Evolutionary conservation across 225 moss, liverwort and hornwort genomes (phyloP).

Genomic region (Neckera pumila): DNA sequence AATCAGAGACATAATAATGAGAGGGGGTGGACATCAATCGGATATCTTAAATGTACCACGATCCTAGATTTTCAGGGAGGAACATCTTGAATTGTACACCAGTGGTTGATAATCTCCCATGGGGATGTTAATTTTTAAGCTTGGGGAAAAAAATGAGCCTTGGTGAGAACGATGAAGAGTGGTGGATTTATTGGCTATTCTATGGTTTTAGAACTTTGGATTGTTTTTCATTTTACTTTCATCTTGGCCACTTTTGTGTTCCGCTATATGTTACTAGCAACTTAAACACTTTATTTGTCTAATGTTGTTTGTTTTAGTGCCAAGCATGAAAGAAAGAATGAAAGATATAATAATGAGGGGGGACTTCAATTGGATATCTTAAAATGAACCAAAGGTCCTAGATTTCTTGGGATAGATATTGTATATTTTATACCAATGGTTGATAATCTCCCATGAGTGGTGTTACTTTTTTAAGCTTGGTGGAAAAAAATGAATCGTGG

Average conservation of each 20-base stretch:
- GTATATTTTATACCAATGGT: too few relatives aligned
- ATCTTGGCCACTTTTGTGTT: fast-evolving
- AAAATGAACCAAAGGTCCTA: not conserved
- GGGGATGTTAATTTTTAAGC: not conserved
- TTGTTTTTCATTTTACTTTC: not conserved
- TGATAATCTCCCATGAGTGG: not conserved
- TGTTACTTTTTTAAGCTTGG: too few relatives aligned
- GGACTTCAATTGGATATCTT: not conserved
- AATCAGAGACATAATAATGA: not conserved
- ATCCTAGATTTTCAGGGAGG: not conserved
- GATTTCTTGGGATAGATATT: not conserved
- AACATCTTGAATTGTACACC: not conserved
- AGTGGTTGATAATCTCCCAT: constrained; percentile 7
- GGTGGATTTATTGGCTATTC: not conserved
- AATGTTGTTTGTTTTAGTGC: not conserved
- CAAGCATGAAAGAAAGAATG: not conserved
- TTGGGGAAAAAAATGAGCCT: not conserved
- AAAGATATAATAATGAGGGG: too few relatives aligned
- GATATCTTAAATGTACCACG: not conserved
- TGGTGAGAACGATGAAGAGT: not conserved
- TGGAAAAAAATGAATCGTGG: fast-evolving
- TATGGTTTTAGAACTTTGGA: not conserved
- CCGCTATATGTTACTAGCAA: fast-evolving
- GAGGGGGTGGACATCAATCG: not conserved
- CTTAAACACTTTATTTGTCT: not conserved